Base-by-base conservation (phyloP, 306 rosid genomes). In the Lupinus albus region DNA sequence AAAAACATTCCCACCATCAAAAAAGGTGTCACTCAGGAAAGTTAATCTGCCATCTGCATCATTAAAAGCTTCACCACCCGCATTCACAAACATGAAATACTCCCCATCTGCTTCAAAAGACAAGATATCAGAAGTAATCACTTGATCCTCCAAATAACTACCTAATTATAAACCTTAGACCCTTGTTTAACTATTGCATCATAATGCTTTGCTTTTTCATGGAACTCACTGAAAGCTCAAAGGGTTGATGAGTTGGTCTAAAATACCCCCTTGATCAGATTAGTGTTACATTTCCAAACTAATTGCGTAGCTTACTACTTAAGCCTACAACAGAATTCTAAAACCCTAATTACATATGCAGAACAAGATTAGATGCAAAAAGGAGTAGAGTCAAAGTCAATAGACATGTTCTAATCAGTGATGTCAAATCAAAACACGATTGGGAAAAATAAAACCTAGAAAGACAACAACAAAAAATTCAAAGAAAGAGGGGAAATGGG, bases 71-170 rank as follows among this genome's bases (percentile, higher is more conserved):
- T 87, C 95, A 65, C 87, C 89, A 68, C 97, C 97, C 15, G 95
- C 88, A 61, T 91, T 87, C 55, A 91, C 83, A 74, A 91, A 87
- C 88, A 91, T 71, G 70, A 85, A 78, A 68, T 62, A 84, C 55
- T 83, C 91, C 50, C 81, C 88, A 14, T 76, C 97, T 91, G 87
- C 76, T 82, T 76, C 80, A 64, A 70, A 55, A 36, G 35, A 55
- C 54, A 63, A 30, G 36, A 38, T 11, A 57, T 20, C 70, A 51
- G 56, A 63, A 57, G 50, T 70, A 47, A 63, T 52, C 48, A 62
- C 54, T 74, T 66, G 39, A 73, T 66, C 64, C 38, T 64, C 57
- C 33, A 64, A 21, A 21, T 9, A 6, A 70, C 30, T 53, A 12
- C 58, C 12, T 1, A 77, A 68, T 46, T 50, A 66, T 63, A 41